Percentiles rank a stretch among this genome's conserved stretches.
Evolutionary conservation across 441 rosid genomes (phyloP).

Genomic region (Syzygium syzygioides): DNA sequence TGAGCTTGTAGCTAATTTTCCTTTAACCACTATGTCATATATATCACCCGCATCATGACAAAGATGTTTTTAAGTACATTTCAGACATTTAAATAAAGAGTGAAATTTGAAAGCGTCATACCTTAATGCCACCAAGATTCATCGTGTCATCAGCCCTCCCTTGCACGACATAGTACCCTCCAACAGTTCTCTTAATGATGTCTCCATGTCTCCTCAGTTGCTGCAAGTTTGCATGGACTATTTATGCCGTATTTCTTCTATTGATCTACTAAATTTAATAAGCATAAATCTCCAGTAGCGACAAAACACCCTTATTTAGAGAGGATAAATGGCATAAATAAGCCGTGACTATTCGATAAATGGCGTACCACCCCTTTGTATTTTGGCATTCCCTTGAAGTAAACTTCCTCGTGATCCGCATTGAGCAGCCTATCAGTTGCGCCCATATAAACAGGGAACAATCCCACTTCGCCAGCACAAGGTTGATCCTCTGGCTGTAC

Average conservation of each 20-base stretch:
- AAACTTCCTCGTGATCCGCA: conserved; percentile 66
- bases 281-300: neutral
- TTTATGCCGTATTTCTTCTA: neutral
- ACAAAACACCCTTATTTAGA: neutral
- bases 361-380: conserved; percentile 54
- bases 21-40: neutral
- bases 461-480: conserved; percentile 78
- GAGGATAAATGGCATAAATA: neutral
- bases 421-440: conserved; percentile 76
- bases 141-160: conserved; percentile 97
- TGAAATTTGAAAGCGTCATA: neutral
- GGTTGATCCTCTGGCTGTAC: conserved; percentile 63
- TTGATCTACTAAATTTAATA: neutral
- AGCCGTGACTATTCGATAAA: neutral
- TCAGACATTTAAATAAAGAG: neutral
- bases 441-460: conserved; percentile 64
- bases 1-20: neutral
- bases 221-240: conserved; percentile 27
- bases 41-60: neutral
- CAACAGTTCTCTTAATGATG: conserved; percentile 55
- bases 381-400: conserved; percentile 80
- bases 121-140: conserved; percentile 99
- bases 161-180: conserved; percentile 64
- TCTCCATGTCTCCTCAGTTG: conserved; percentile 86
- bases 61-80: neutral